phyloP scores from a whole-genome alignment of 768 basidiomycete genomes.

The Rhizopogon rudus region DNA sequence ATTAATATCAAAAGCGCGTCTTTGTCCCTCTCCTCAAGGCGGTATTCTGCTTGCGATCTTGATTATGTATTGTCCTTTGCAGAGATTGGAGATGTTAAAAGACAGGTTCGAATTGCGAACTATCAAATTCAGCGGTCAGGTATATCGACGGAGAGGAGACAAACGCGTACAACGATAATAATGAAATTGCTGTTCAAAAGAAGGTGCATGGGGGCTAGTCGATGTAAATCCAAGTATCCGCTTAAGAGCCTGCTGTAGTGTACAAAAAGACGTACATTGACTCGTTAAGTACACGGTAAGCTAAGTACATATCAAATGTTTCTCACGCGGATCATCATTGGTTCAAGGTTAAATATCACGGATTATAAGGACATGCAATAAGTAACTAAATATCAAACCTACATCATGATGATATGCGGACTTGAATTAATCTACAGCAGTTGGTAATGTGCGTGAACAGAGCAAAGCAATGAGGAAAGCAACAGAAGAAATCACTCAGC shows the following conservation, averaged over 20 bases:
- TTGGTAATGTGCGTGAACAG: slow-evolving; percentile 8
- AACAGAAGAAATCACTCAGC: slow-evolving; percentile 18
- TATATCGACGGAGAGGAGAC: not conserved
- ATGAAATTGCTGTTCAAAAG: not conserved
- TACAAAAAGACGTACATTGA: not conserved
- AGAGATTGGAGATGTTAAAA: not conserved
- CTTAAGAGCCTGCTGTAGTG: not conserved
- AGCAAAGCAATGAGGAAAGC: slow-evolving; percentile 8
- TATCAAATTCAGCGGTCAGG: not conserved
- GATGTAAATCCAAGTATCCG: not conserved
- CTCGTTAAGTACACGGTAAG: not conserved
- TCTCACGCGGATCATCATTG: not conserved
- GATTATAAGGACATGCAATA: slow-evolving; percentile 25
- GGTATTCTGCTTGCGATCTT: not conserved
- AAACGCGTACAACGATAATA: not conserved
- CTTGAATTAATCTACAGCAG: slow-evolving; percentile 27
- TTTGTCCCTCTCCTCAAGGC: not conserved
- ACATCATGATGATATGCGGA: slow-evolving; percentile 21
- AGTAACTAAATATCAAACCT: slow-evolving; percentile 8
- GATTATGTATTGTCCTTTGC: not conserved
- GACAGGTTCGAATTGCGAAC: not conserved
- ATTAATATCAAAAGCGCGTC: not conserved
- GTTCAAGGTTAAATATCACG: slow-evolving; percentile 2
- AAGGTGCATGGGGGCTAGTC: slow-evolving; percentile 1
- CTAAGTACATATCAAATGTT: not conserved